Evolutionary conservation across 768 basidiomycete genomes (phyloP), one percentile per base, ranked within the genome.

Genomic region (Leccinum subgranulosum): DNA sequence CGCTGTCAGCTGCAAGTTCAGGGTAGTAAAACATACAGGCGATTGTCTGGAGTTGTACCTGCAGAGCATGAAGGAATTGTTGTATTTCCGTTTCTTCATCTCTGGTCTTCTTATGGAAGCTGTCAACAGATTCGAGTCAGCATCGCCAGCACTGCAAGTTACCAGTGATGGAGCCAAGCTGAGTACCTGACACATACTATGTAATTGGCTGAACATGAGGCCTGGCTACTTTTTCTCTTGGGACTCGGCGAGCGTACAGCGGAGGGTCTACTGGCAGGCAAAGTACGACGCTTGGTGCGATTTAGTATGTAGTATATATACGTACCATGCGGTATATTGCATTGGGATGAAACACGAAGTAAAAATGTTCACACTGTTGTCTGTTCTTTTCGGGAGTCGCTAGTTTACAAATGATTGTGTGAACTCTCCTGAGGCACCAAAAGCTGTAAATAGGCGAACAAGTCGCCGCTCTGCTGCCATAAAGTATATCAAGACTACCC

Each of bases 401-500:
- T 39, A 17, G 17, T 39, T 39, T 39, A 39, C 36, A 39, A 17
- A 39, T 50, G 39, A 33, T 17, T 29, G 49, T 50, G 49, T 33
- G 49, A 50, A 50, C 8, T 7, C 4, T 15, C 23, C 23, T 47
- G 25, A 47, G 46, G 53, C 48, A 54, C 53, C 52, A 34, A 34
- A 62, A 51, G 54, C 33, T 21, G 63, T 54, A 57, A 53, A 60
- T 49, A 14, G 31, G 15, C 39, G 54, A 31, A 19, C 41, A 53
- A 33, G 54, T 19, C 52, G 56, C 64, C 64, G 64, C 64, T 56
- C 25, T 60, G 52, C 25, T 53, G 27, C 58, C 64, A 50, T 47
- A 53, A 51, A 43, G 52, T 49, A 54, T 48, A 48, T 47, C 23
- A 31, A 50, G 31, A 29, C 31, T 19, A 29, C 25, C 45, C 25